These are phyloP conservation scores for Curvularia sp. DNA, from an alignment of 2,329 filamentous ascomycete species.

Conservation along the genomic window DNA sequence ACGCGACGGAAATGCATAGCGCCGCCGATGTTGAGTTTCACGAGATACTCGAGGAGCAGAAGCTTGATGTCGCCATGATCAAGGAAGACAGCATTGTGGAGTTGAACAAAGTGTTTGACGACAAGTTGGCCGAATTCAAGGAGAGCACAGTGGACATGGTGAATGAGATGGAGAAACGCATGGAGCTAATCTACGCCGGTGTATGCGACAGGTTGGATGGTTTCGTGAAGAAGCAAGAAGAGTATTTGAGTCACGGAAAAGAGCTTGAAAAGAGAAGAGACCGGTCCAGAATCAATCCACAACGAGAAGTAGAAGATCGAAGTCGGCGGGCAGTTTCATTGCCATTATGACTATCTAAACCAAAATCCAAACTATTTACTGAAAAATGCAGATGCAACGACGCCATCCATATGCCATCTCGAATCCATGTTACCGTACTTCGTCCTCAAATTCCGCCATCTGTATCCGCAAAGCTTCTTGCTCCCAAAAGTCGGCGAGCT, in stretches of 20 bases:
- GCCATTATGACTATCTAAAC: background rate
- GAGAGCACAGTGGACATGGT: constrained; percentile 8
- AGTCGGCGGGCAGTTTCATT: background rate
- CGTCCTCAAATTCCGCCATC: constrained; percentile 5
- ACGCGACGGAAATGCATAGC: constrained; percentile 14
- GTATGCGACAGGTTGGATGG: constrained; percentile 2
- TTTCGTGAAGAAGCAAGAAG: background rate
- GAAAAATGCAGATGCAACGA: background rate
- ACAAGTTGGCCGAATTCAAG: constrained; percentile 12
- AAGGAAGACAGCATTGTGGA: constrained; percentile 14
- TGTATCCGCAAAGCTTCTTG: constrained; percentile 46
- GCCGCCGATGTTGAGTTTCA: constrained; percentile 18
- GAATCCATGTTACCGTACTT: background rate
- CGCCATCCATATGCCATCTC: background rate
- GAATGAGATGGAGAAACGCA: constrained; percentile 3
- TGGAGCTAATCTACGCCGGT: background rate
- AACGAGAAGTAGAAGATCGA: background rate
- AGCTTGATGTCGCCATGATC: constrained; percentile 4
- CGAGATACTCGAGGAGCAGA: constrained; percentile 17
- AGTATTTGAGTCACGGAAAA: background rate
- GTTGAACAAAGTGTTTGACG: background rate
- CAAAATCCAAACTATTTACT: background rate
- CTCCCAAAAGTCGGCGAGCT: constrained; percentile 49
- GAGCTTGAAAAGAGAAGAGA: background rate
- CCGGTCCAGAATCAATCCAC: background rate